Base-by-base conservation (phyloP, 306 rosid species). In the Rosa lucieae region DNA sequence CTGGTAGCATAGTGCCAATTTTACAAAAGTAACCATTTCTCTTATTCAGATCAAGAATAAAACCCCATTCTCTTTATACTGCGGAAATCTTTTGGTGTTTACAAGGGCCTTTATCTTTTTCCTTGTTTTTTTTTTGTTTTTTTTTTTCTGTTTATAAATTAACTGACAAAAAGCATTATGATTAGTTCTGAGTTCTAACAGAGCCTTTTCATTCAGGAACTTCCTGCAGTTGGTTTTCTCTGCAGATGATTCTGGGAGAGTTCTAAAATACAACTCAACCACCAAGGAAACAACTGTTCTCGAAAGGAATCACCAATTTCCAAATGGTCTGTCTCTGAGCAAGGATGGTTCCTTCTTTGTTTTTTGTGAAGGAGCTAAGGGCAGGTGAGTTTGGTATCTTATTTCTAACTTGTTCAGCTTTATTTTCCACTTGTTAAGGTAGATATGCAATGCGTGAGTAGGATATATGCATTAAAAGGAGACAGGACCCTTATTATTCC, bases 321-420 rank as follows among this genome's bases (percentile, higher is more conserved):
- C 99, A 21, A 95, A 95, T 86, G 99, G 99, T 70, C 61, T 91
- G 80, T 89, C 99, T 79, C 86, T 95, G 59, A 95, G 97, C 91
- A 93, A 93, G 85, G 99, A 95, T 29, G 89, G 98, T 68, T 87
- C 93, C 73, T 95, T 91, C 90, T 89, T 95, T 59, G 81, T 91
- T 83, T 89, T 90, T 21, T 89, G 88, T 58, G 99, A 92, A 82
- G 97, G 91, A 29, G 10, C 81, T 3, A 11, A 74, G 82, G 99
- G 99, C 88, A 91, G 99, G 99, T 95, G 56, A 88, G 81, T 63
- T 63, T 80, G 74, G 20, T 46, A 42, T 48, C 18, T 53, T 32
- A 72, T 67, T 44, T 44, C 6, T 70, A 53, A 43, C 66, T 5
- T 55, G 14, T 58, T 66, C 67, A 37, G 10, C 44, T 39, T 82